These are phyloP conservation scores for Polychaeton citri DNA, from an alignment of 2,329 filamentous ascomycete genomes.

Conservation along the genomic window DNA sequence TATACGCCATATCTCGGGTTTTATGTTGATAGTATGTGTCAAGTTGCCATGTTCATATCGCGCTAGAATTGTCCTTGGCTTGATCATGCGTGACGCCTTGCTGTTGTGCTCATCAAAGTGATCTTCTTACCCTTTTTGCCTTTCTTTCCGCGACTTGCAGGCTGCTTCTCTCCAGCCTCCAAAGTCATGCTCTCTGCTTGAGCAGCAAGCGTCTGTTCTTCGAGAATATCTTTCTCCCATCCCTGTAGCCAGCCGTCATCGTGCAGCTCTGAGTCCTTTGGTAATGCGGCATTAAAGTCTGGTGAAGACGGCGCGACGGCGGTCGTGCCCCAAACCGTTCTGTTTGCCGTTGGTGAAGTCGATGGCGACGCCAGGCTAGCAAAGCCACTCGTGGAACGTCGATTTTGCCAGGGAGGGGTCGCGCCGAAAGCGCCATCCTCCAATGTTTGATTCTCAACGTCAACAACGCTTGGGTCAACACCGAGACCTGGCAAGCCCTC, in stretches of 20 bases:
- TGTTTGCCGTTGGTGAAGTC: constrained; percentile 61
- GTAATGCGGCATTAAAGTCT: constrained; percentile 31
- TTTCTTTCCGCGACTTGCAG: constrained; percentile 29
- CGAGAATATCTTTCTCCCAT: constrained; percentile 63
- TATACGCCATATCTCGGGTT: too few species aligned
- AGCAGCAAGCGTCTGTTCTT: constrained; percentile 47
- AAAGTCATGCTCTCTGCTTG: constrained; percentile 29
- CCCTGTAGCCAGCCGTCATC: constrained; percentile 82
- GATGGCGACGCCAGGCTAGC: constrained; percentile 62
- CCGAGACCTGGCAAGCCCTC: constrained; percentile 15
- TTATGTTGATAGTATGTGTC: too few species aligned
- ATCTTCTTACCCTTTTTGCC: constrained; percentile 58
- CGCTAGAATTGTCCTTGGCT: too few species aligned
- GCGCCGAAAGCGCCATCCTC: not conserved
- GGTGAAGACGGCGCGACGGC: constrained; percentile 48
- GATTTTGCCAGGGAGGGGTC: constrained; percentile 38
- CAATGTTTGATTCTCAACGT: constrained; percentile 4
- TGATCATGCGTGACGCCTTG: constrained; percentile 22
- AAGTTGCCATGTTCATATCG: too few species aligned
- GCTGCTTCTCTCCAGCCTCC: constrained; percentile 12
- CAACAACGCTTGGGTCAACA: constrained; percentile 17
- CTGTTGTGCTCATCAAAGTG: constrained; percentile 54
- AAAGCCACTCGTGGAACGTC: constrained; percentile 48
- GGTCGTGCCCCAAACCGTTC: constrained; percentile 88
- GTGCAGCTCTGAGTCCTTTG: constrained; percentile 24